Base-by-base conservation (phyloP, 495 filamentous ascomycete species). In the Tirmania nivea region DNA sequence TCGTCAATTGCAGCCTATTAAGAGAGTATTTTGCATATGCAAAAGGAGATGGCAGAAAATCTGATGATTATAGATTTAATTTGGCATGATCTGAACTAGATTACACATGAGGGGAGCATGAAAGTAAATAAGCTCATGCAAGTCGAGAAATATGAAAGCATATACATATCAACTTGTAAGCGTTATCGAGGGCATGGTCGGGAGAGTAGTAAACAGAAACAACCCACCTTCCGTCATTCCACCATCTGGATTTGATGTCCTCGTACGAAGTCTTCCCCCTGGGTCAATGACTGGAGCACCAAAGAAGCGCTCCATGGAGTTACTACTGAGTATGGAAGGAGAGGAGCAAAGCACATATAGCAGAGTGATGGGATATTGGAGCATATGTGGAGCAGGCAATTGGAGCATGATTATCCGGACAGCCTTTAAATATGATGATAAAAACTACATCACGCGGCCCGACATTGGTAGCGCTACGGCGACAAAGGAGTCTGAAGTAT, bases 11-110 rank as follows among this genome's bases (percentile, higher is more conserved):
- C 72, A 80, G 19, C 90, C 90, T 0, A 97, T 97, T 74, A 97
- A 97, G 69, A 75, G 39, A 65, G 65, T 39, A 75, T 87, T 55
- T 75, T 94, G 4, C 71, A 78, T 50, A 74, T 81, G 1, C 78
- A 80, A 11, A 97, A 97, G 63, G 90, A 95, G 62, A 80, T 79
- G 60, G 88, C 90, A 11, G 90, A 97, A 68, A 95, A 95, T 61
- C 76, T 97, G 7, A 97, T 97, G 90, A 95, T 97, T 56, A 86
- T 94, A 1, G 90, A 95, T 68, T 71, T 97, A 8, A 86, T 94
- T 34, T 75, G 89, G 0, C 89, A 95, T 63, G 90, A 97, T 66
- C 71, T 97, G 19, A 83, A 89, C 65, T 76, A 78, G 36, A 78
- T 93, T 35, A 81, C 79, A 54, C 81, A 82, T 5, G 71, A 79